Evolutionary conservation across 495 filamentous ascomycete genomes (phyloP), one percentile per base, ranked within the genome.

Genomic region (Staphylotrichum longicolle): DNA sequence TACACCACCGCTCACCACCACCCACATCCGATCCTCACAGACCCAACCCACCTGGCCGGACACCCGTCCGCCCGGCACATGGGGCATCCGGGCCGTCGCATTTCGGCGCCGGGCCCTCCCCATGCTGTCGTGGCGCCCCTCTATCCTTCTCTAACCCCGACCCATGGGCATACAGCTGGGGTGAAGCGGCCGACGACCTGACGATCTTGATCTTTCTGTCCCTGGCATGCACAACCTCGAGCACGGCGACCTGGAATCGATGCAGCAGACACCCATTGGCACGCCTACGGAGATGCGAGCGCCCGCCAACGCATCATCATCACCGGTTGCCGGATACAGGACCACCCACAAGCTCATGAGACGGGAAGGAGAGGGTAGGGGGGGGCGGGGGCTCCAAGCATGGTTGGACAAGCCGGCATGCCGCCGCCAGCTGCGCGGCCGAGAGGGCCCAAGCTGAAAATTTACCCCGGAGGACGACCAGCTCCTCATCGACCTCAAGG

Each of bases 381-480:
- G 56, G 72, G 72, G 51, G 75, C 71, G 45, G 82, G 81, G 33
- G 80, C 85, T 35, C 86, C 86, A 32, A 91, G 84, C 68, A 83
- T 92, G 63, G 88, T 96, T 60, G 91, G 90, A 49, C 84, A 90
- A 67, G 83, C 80, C 44, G 91, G 91, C 20, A 93, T 96, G 91
- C 91, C 91, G 5, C 74, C 79, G 12, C 91, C 90, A 33, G 90
- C 89, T 20, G 83, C 85, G 39, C 74, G 86, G 64, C 91, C 91
- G 11, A 85, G 85, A 57, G 90, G 89, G 4, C 91, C 91, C 15
- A 95, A 95, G 73, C 75, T 93, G 60, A 95, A 95, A 93, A 67
- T 96, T 96, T 67, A 95, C 91, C 1, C 85, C 89, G 46, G 91
- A 93, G 73, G 91, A 96, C 69, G 92, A 96, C 73, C 83, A 85